Base-by-base conservation (phyloP, 1,139 yeast genomes). In the Debaryomyces udenii region DNA sequence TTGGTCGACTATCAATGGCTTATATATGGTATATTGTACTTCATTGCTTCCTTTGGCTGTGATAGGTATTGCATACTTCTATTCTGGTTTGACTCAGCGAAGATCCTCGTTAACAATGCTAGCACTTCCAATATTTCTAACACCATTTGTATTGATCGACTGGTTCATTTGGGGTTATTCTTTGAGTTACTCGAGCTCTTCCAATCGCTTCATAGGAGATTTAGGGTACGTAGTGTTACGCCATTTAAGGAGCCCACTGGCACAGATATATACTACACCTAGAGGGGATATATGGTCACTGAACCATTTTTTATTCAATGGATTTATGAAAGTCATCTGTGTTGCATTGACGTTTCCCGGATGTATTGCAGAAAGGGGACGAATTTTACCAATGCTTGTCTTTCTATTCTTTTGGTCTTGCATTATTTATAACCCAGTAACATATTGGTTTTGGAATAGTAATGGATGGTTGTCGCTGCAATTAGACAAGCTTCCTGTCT, bases 371-470 rank as follows among this genome's bases (percentile, higher is more conserved):
- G 86, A 80, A 49, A 64, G 86, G 41, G 86, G 84, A 1, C 52
- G 84, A 35, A 48, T 80, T 2, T 41, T 73, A 10, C 84, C 86
- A 1, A 73, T 80, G 66, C 45, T 78, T 6, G 61, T 80, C 9
- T 81, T 81, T 50, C 41, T 76, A n/a, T 64, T 78, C 36, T 51
- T 68, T 15, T 81, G 86, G 86, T 69, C 81, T 9, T 62, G 72
- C 3, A 56, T 80, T 9, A 78, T 81, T n/a, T 81, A 81, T 53
- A 80, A 80, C 51, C 86, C 86, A 0, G 74, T 80, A 1, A 80
- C 81, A 2, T 80, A 79, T 55, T 81, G 86, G 86, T 74, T 80
- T 49, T 81, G 86, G 86, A 80, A 80, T 55, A 50, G 59, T 7
- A 61, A 71, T 41, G 86, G 86, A 2, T 81, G 86, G 86, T 67